Conservation (phyloP, 1,284 basidiomycete genomes). For the Austroboletus olivaceoglutinosus region DNA sequence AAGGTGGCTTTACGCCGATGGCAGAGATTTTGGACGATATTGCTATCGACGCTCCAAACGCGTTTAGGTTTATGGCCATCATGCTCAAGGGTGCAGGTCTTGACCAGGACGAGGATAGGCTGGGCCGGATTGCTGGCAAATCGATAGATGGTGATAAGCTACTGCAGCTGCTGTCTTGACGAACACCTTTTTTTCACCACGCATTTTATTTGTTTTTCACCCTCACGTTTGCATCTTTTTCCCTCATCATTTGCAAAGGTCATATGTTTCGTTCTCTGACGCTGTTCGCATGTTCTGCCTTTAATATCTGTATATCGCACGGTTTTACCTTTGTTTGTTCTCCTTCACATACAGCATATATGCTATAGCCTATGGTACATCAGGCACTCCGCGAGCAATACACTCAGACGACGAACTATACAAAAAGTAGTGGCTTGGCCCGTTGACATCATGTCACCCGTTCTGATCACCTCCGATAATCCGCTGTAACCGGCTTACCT, state of each 20-base stretch:
- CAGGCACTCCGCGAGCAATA: conserved; percentile 22
- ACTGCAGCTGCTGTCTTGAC: conserved; percentile 51
- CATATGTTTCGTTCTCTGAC: conserved; percentile 28
- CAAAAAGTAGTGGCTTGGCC: no score
- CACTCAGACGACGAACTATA: conserved; percentile 13
- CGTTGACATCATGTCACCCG: not conserved
- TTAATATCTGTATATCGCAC: conserved; percentile 33
- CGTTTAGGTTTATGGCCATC: conserved; percentile 72
- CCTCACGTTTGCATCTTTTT: conserved; percentile 18
- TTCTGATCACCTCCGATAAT: not conserved
- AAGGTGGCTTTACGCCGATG: conserved; percentile 63
- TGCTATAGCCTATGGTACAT: conserved; percentile 23
- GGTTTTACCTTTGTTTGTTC: conserved; percentile 25
- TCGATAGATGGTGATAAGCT: conserved; percentile 58
- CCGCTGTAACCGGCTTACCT: no score
- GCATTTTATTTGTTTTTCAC: conserved; percentile 9
- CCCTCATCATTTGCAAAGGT: conserved; percentile 11
- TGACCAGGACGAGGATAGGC: conserved; percentile 56
- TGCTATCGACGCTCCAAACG: conserved; percentile 86
- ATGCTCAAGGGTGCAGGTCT: conserved; percentile 70
- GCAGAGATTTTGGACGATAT: conserved; percentile 84
- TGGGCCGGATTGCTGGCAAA: conserved; percentile 55
- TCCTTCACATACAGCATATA: conserved; percentile 27
- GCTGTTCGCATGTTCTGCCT: conserved; percentile 30
- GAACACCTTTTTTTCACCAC: conserved; percentile 7